phyloP scores from a whole-genome alignment of 805 yeast genomes.

The Saccharomycopsis sp. region DNA sequence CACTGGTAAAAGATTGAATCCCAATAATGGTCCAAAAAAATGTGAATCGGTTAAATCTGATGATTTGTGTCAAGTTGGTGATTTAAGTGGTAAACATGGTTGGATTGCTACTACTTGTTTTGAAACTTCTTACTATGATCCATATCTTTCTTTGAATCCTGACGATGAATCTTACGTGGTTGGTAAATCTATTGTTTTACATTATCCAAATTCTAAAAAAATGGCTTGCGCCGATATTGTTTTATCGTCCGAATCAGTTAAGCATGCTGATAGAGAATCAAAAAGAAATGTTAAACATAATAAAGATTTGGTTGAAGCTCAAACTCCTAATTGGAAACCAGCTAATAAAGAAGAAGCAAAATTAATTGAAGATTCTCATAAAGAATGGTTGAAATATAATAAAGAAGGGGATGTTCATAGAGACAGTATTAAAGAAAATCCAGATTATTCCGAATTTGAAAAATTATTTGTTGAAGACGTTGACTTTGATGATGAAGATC shows the following conservation, averaged over 20 bases:
- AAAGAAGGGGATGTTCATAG: slow-evolving; percentile 21
- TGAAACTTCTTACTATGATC: slow-evolving; percentile 51
- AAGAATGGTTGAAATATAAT: slow-evolving; percentile 10
- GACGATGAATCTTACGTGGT: slow-evolving; percentile 44
- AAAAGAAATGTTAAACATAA: slow-evolving; percentile 13
- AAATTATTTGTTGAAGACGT: neutral
- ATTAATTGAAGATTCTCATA: slow-evolving; percentile 14
- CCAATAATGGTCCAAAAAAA: slow-evolving; percentile 42
- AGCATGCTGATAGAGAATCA: slow-evolving; percentile 19
- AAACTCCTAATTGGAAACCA: slow-evolving; percentile 16
- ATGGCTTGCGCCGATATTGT: slow-evolving; percentile 57
- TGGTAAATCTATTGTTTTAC: slow-evolving; percentile 46
- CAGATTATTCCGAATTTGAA: neutral
- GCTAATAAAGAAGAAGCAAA: slow-evolving; percentile 18
- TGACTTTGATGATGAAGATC: neutral
- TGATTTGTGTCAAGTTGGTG: slow-evolving; percentile 58
- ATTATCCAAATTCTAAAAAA: slow-evolving; percentile 41
- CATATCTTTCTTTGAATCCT: slow-evolving; percentile 51
- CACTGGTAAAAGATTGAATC: slow-evolving; percentile 54
- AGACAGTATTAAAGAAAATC: slow-evolving; percentile 8
- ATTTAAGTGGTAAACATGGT: slow-evolving; percentile 72
- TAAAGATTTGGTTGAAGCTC: slow-evolving; percentile 11
- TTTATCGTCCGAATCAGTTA: slow-evolving; percentile 19
- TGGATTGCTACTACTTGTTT: slow-evolving; percentile 59
- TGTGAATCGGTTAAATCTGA: slow-evolving; percentile 46